These are phyloP conservation scores for Actinomortierella ambigua DNA, from an alignment of 371 early-diverging fungal genomes.

Conservation along the genomic window DNA sequence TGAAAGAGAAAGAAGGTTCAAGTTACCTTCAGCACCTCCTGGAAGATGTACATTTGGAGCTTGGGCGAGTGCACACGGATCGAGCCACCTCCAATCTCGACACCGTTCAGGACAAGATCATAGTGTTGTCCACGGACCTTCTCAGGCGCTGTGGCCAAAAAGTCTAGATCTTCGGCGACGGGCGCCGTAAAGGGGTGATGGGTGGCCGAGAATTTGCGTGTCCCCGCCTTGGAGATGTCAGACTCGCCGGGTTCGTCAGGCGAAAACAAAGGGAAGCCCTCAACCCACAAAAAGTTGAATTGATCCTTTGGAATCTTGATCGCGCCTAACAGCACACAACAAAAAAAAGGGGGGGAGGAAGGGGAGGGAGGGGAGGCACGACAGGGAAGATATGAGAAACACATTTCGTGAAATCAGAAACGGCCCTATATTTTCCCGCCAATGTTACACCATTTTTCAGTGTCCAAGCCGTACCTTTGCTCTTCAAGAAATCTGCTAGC, in stretches of 20 bases:
- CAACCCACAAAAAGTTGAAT: slow-evolving; percentile 86
- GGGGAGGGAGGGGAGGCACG: neutral
- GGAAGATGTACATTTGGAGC: slow-evolving; percentile 77
- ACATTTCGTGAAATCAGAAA: neutral
- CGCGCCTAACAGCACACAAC: slow-evolving; percentile 30
- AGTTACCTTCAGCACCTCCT: slow-evolving; percentile 65
- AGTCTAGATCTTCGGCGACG: slow-evolving; percentile 62
- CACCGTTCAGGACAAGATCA: slow-evolving; percentile 90
- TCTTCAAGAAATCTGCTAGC: slow-evolving; percentile 58
- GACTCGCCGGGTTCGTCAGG: slow-evolving; percentile 50
- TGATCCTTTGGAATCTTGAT: slow-evolving; percentile 51
- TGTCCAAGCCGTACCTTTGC: slow-evolving; percentile 59
- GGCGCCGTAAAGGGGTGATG: slow-evolving; percentile 96
- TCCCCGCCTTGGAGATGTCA: slow-evolving; percentile 23
- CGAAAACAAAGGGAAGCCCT: slow-evolving; percentile 89
- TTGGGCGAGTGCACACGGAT: slow-evolving; percentile 86
- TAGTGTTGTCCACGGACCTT: slow-evolving; percentile 85
- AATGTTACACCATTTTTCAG: neutral
- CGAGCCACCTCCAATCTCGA: slow-evolving; percentile 93
- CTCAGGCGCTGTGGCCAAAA: slow-evolving; percentile 66
- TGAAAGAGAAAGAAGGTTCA: neutral
- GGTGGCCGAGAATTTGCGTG: slow-evolving; percentile 65
- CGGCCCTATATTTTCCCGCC: too few relatives aligned
- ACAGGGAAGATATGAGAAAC: neutral
- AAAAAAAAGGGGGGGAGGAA: neutral